phyloP scores from a whole-genome alignment of 2,329 filamentous ascomycete species.

The Neonectria coccinea region DNA sequence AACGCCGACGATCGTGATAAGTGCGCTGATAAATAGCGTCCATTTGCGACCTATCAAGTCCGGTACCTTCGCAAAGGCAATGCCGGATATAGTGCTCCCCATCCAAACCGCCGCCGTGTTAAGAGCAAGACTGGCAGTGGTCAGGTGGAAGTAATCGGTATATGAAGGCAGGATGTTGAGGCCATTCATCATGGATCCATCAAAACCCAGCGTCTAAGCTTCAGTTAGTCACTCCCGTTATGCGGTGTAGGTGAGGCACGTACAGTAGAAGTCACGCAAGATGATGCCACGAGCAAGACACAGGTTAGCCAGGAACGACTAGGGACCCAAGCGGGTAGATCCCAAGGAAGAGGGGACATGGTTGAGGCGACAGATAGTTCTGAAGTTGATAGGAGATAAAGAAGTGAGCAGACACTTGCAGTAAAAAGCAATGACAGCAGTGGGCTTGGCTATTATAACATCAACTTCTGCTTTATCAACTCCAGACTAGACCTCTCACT shows the following conservation, averaged over 20 bases:
- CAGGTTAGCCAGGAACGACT: background rate
- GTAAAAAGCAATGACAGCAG: background rate
- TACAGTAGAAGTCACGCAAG: constrained; percentile 12
- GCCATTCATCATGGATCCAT: constrained; percentile 51
- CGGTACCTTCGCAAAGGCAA: constrained; percentile 9
- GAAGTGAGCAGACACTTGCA: background rate
- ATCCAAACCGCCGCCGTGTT: constrained; percentile 59
- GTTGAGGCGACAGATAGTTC: background rate
- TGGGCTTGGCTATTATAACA: background rate
- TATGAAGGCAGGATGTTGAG: constrained; percentile 67
- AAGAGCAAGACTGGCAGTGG: constrained; percentile 60
- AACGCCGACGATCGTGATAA: constrained; percentile 57
- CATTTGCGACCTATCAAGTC: constrained; percentile 22
- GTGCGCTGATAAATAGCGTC: constrained; percentile 5
- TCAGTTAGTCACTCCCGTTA: background rate
- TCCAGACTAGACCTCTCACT: background rate
- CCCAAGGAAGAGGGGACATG: constrained; percentile 9
- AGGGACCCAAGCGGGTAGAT: constrained; percentile 13
- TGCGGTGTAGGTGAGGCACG: background rate
- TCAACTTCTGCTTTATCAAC: background rate
- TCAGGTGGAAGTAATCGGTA: constrained; percentile 64
- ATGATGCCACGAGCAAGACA: constrained; percentile 1
- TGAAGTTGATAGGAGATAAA: background rate
- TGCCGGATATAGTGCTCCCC: constrained; percentile 16
- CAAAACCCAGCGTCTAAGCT: background rate